Conservation (phyloP, 768 basidiomycete genomes). For the Dendrothele bispora region DNA sequence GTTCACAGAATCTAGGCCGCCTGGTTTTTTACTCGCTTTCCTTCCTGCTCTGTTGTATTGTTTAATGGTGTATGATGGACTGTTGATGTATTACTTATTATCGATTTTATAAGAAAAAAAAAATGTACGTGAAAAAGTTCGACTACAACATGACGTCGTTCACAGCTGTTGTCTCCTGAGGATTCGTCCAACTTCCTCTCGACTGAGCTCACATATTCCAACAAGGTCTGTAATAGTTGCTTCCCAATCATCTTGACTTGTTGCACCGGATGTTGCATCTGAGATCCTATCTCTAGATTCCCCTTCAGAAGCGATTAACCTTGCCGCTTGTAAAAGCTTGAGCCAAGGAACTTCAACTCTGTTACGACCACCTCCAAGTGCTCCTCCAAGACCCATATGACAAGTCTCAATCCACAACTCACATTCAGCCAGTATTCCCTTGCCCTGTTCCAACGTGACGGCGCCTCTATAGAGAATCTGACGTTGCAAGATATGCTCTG, state of each 20-base stretch:
- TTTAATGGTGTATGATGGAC: not conserved
- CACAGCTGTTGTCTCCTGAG: slow-evolving; percentile 35
- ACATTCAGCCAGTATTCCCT: slow-evolving; percentile 66
- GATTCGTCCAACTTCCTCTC: slow-evolving; percentile 60
- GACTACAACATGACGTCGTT: too few species aligned
- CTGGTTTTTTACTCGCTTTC: not conserved
- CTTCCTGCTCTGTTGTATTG: not conserved
- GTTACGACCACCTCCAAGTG: slow-evolving; percentile 43
- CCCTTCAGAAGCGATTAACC: slow-evolving; percentile 63
- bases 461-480: slow-evolving; percentile 78
- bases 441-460: slow-evolving; percentile 61
- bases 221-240: slow-evolving; percentile 47
- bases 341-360: slow-evolving; percentile 79
- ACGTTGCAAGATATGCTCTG: slow-evolving; percentile 81
- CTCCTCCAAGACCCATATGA: slow-evolving; percentile 51
- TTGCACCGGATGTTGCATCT: slow-evolving; percentile 47
- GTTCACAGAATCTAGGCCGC: slow-evolving; percentile 83
- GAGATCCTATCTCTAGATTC: slow-evolving; percentile 48
- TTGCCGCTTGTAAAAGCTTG: slow-evolving; percentile 66
- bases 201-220: slow-evolving; percentile 60
- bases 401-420: slow-evolving; percentile 85
- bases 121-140: too few species aligned
- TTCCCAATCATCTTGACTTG: slow-evolving; percentile 55
- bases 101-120: too few species aligned
- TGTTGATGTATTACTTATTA: not conserved